Conservation (phyloP, 164 flowering plant species). For the Brasenia schreberi region DNA sequence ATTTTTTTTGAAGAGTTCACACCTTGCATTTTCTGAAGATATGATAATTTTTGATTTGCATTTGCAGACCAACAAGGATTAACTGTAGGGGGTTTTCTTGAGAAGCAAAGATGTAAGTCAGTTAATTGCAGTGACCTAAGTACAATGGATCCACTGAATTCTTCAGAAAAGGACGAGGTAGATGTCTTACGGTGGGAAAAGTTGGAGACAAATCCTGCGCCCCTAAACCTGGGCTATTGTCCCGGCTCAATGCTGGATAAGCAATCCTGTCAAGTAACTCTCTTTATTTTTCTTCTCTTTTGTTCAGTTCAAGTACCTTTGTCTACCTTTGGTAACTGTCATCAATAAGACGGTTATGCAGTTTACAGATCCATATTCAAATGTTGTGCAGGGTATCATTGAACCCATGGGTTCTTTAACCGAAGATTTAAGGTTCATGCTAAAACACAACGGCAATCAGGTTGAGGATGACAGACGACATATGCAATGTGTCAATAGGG, state of each 20-base stretch:
- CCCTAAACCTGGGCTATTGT: neutral
- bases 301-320: neutral
- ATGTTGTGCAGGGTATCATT: conserved; percentile 20
- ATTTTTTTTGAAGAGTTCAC: no score
- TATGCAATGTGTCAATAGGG: conserved; percentile 23
- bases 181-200: neutral
- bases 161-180: neutral
- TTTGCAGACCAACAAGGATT: neutral
- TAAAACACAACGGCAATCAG: conserved; percentile 11
- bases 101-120: neutral
- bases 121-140: neutral
- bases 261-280: neutral
- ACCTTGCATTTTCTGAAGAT: no score
- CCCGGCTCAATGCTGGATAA: neutral
- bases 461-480: conserved; percentile 14
- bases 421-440: conserved; percentile 13
- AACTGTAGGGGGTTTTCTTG: neutral
- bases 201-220: neutral
- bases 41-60: no score
- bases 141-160: neutral
- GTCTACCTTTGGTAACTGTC: neutral
- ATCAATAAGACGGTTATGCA: neutral
- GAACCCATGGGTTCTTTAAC: conserved; percentile 10
- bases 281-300: no score
- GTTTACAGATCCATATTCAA: conserved; percentile 16